These are phyloP conservation scores for Ensete glaucum DNA, from an alignment of 176 grass and related monocot species.

Conservation along the genomic window DNA sequence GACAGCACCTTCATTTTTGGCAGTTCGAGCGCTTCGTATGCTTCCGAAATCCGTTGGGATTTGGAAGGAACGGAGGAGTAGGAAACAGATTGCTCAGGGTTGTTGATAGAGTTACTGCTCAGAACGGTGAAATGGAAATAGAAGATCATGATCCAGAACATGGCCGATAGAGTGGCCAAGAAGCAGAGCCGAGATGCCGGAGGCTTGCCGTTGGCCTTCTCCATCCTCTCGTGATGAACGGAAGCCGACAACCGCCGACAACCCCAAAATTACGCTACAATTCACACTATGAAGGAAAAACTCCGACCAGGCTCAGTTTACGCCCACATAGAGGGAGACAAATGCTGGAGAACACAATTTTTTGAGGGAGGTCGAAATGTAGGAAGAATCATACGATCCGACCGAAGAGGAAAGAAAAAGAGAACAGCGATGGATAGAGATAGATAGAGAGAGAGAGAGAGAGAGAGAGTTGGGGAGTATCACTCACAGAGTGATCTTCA, in stretches of 20 bases:
- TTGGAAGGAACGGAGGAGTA: conserved; percentile 12
- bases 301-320: no score
- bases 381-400: no score
- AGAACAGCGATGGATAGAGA: no score
- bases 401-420: no score
- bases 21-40: not conserved
- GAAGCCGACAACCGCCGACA: conserved; percentile 46
- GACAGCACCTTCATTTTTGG: not conserved
- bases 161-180: not conserved
- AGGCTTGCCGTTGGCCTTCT: conserved; percentile 50
- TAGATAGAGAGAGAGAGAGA: no score
- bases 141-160: conserved; percentile 7
- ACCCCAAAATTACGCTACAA: no score
- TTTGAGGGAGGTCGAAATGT: no score
- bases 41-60: not conserved
- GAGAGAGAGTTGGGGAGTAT: no score
- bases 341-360: no score
- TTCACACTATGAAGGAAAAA: no score
- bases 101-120: not conserved
- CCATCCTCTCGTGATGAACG: conserved; percentile 43
- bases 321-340: no score
- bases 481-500: no score
- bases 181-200: conserved; percentile 1
- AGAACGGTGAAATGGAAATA: conserved; percentile 6
- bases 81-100: conserved; percentile 7